Evolutionary conservation across 129 eudicot species (phyloP).

Genomic region (Saposhnikovia divaricata): DNA sequence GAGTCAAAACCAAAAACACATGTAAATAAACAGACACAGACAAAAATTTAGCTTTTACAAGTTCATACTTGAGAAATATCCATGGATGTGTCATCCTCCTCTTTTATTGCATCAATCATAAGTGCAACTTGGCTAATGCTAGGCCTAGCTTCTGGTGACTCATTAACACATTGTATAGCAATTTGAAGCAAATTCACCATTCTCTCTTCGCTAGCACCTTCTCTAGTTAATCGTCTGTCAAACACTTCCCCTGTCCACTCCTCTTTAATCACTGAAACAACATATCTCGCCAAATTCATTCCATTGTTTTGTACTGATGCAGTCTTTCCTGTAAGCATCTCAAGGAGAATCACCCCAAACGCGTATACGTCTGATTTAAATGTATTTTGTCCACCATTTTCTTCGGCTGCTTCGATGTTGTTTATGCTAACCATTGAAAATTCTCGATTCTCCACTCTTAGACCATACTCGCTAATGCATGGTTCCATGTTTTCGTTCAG

Average conservation of each 20-base stretch:
- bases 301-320: constrained; percentile 50
- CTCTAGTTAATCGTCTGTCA: constrained; percentile 43
- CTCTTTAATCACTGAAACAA: constrained; percentile 56
- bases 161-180: constrained; percentile 54
- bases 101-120: constrained; percentile 42
- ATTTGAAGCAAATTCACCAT: constrained; percentile 66
- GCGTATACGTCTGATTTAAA: constrained; percentile 52
- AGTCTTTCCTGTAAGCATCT: constrained; percentile 58
- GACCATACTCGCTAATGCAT: constrained; percentile 69
- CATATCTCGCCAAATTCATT: constrained; percentile 61
- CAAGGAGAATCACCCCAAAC: constrained; percentile 66
- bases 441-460: constrained; percentile 38
- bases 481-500: constrained; percentile 71
- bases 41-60: neutral
- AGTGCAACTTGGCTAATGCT: constrained; percentile 44
- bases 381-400: constrained; percentile 6
- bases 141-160: constrained; percentile 49
- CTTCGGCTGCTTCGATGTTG: constrained; percentile 17
- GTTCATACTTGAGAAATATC: constrained; percentile 35
- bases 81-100: constrained; percentile 64
- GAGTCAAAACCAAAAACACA: neutral
- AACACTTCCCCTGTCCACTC: constrained; percentile 84
- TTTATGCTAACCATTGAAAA: constrained; percentile 27
- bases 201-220: constrained; percentile 79
- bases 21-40: neutral